These are phyloP conservation scores for Diplodia corticola DNA, from an alignment of 2,329 filamentous ascomycete genomes.

Conservation along the genomic window DNA sequence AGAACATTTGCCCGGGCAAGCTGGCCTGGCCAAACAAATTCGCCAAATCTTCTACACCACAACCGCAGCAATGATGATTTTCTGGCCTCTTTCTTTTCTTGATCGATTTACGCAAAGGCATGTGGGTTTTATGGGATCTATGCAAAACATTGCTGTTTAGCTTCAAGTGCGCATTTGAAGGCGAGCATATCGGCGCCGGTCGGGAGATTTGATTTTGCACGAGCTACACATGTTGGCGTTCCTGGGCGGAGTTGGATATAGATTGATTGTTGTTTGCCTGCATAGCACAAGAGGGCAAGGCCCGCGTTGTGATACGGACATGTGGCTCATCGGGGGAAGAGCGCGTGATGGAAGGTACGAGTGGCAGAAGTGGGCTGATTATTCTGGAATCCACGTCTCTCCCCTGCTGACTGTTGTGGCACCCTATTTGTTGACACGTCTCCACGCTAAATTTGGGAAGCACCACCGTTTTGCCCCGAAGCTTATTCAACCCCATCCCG, in stretches of 20 bases:
- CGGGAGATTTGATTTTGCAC: background rate
- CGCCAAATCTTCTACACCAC: background rate
- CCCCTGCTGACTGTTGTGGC: no score
- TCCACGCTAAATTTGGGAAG: background rate
- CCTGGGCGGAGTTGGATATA: background rate
- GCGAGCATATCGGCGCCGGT: background rate
- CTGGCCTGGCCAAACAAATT: background rate
- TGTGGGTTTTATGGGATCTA: background rate
- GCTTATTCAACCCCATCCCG: background rate
- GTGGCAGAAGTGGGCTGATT: background rate
- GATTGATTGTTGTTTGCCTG: background rate
- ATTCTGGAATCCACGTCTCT: no score
- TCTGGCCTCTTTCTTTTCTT: background rate
- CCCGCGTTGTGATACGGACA: background rate
- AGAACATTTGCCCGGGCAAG: constrained; percentile 48
- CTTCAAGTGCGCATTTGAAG: background rate
- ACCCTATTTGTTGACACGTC: background rate
- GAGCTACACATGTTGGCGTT: background rate
- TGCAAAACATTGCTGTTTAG: background rate
- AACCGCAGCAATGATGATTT: background rate
- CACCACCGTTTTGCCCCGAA: background rate
- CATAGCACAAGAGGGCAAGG: background rate
- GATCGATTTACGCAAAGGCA: background rate
- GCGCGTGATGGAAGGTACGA: background rate
- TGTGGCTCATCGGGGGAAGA: background rate